These are phyloP conservation scores for Xylaria intraflava DNA, from an alignment of 495 filamentous ascomycete species.

Conservation along the genomic window DNA sequence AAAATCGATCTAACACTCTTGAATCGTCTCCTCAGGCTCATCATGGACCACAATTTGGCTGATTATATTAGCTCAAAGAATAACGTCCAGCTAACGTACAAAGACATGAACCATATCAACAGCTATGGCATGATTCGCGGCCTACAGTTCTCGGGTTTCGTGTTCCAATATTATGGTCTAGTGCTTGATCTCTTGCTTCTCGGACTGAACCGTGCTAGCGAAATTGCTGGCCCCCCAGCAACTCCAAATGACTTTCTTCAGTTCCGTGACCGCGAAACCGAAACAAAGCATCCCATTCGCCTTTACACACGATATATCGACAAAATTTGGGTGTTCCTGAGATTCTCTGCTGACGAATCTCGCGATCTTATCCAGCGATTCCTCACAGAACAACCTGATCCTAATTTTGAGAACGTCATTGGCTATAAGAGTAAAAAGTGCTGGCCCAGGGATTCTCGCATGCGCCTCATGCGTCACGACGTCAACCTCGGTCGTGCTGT, in stretches of 20 bases:
- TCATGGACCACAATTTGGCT: slow-evolving; percentile 99
- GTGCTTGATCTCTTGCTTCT: slow-evolving; percentile 92
- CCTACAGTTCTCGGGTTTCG: slow-evolving; percentile 94
- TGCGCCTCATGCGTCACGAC: slow-evolving; percentile 98
- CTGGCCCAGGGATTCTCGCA: slow-evolving; percentile 95
- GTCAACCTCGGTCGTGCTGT: slow-evolving; percentile 97
- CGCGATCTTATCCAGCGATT: slow-evolving; percentile 96
- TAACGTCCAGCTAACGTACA: slow-evolving; percentile 98
- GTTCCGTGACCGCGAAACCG: slow-evolving; percentile 84
- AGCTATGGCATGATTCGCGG: slow-evolving; percentile 98
- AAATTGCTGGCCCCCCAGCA: slow-evolving; percentile 95
- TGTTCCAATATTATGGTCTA: slow-evolving; percentile 98
- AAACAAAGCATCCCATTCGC: slow-evolving; percentile 88
- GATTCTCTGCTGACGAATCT: slow-evolving; percentile 89
- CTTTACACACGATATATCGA: slow-evolving; percentile 97
- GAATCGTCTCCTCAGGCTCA: slow-evolving; percentile 85
- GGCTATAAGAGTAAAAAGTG: slow-evolving; percentile 99
- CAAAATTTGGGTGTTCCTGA: slow-evolving; percentile 95
- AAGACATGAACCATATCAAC: slow-evolving; percentile 99
- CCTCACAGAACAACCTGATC: slow-evolving; percentile 95
- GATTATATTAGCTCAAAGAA: slow-evolving; percentile 99
- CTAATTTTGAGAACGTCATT: slow-evolving; percentile 99
- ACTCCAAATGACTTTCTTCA: slow-evolving; percentile 98
- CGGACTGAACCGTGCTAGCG: slow-evolving; percentile 87
- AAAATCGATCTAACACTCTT: slow-evolving; percentile 97